These are phyloP conservation scores for Stereum hirsutum DNA, from an alignment of 1,284 basidiomycete genomes.

Conservation along the genomic window DNA sequence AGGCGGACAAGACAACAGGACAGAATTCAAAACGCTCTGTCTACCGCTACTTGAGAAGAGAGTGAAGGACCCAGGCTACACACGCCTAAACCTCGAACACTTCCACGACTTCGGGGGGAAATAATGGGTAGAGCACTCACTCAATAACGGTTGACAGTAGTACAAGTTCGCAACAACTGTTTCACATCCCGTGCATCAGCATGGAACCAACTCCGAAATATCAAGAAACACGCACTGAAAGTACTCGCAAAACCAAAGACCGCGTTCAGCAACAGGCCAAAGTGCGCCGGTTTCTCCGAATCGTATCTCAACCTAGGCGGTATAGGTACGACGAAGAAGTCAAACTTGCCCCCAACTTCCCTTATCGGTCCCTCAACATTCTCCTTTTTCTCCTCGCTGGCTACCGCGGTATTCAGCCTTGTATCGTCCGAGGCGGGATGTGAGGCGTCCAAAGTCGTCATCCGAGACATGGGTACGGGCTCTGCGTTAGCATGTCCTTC, in stretches of 20 bases:
- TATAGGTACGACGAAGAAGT: slow-evolving; percentile 62
- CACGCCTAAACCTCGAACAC: not conserved
- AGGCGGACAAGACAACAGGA: not conserved
- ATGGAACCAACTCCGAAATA: slow-evolving; percentile 12
- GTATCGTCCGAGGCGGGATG: too few species aligned
- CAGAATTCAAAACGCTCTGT: not conserved
- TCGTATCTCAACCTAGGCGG: slow-evolving; percentile 53
- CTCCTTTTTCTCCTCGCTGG: too few species aligned
- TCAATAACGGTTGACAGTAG: slow-evolving; percentile 65
- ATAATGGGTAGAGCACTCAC: slow-evolving; percentile 27
- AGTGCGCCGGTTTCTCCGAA: slow-evolving; percentile 47
- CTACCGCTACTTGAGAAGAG: not conserved
- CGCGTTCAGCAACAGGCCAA: slow-evolving; percentile 50
- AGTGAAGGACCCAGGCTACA: not conserved
- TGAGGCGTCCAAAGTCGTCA: too few species aligned
- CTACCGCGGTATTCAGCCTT: too few species aligned
- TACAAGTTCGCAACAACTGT: slow-evolving; percentile 57
- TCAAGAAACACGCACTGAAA: slow-evolving; percentile 23
- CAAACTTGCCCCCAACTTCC: too few species aligned
- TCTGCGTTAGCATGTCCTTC: too few species aligned
- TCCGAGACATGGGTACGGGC: too few species aligned
- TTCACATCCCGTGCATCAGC: not conserved
- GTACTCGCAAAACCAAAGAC: slow-evolving; percentile 67
- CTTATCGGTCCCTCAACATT: too few species aligned
- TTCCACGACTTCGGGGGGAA: not conserved